These are phyloP conservation scores for Evernia prunastri DNA, from an alignment of 495 filamentous ascomycete genomes.

Conservation along the genomic window DNA sequence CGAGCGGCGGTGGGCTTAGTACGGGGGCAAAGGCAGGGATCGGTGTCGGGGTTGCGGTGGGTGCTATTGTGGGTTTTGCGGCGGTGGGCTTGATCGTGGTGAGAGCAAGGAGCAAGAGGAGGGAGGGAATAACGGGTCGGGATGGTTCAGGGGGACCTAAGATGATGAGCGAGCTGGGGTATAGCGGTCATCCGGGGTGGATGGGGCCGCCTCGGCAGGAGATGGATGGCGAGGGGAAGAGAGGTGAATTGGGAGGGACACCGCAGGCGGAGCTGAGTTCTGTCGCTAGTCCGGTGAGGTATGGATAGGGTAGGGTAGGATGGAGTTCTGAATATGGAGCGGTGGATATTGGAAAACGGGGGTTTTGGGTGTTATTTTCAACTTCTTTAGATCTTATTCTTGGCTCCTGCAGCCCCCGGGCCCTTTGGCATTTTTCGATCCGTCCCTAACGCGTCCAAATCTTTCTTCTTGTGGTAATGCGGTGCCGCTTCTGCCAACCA, in stretches of 20 bases:
- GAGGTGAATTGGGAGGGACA: not conserved
- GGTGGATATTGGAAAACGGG: not conserved
- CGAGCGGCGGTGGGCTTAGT: not conserved
- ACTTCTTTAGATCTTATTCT: conserved; percentile 39
- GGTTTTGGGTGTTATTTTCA: not conserved
- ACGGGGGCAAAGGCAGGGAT: not conserved
- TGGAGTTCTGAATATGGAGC: not conserved
- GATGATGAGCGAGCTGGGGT: not conserved
- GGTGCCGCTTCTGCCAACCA: conserved; percentile 91
- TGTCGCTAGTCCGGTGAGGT: not conserved
- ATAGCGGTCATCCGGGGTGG: not conserved
- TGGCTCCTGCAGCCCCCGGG: conserved; percentile 45
- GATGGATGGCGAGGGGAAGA: not conserved
- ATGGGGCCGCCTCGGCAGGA: not conserved
- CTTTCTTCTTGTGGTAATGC: conserved; percentile 91
- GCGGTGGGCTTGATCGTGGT: not conserved
- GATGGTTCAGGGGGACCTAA: not conserved
- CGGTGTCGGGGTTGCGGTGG: not conserved
- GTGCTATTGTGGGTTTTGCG: not conserved
- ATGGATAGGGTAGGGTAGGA: not conserved
- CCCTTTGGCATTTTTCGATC: conserved; percentile 73
- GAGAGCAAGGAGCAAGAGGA: not conserved
- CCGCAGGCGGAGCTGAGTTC: not conserved
- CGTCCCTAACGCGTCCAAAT: conserved; percentile 72
- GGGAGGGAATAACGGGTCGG: not conserved